phyloP scores from a whole-genome alignment of 2,329 filamentous ascomycete genomes.

The Purpureocillium lavendulum region DNA sequence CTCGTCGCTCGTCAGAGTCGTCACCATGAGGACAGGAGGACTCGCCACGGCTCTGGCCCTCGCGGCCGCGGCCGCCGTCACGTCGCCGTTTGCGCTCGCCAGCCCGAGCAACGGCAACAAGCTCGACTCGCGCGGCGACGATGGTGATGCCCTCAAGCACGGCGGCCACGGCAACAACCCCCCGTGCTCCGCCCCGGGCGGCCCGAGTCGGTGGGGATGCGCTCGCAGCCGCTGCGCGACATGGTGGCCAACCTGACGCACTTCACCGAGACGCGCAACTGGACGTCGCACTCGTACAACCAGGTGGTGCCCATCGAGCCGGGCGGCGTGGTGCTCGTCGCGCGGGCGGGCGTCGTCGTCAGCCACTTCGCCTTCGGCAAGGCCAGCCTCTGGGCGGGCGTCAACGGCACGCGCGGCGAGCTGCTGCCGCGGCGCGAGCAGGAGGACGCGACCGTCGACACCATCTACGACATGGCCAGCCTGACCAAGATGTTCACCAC shows the following conservation, averaged over 20 bases:
- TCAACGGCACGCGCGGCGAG: conserved; percentile 21
- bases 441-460: conserved; percentile 20
- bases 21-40: too few relatives aligned
- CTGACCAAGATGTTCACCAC: conserved; percentile 28
- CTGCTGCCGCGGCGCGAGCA: conserved; percentile 14
- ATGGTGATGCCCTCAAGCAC: too few relatives aligned
- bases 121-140: too few relatives aligned
- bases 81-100: too few relatives aligned
- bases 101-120: too few relatives aligned
- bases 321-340: conserved; percentile 13
- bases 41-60: too few relatives aligned
- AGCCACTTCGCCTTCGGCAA: conserved; percentile 18
- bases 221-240: conserved; percentile 9
- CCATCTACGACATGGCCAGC: conserved; percentile 29
- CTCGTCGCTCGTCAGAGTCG: too few relatives aligned
- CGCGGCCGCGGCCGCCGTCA: too few relatives aligned
- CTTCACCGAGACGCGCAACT: conserved; percentile 9
- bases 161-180: neutral
- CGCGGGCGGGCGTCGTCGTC: conserved; percentile 13
- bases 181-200: conserved; percentile 7
- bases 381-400: conserved; percentile 16
- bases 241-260: conserved; percentile 14
- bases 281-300: conserved; percentile 3
- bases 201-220: conserved; percentile 21
- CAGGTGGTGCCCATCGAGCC: conserved; percentile 14